These are phyloP conservation scores for Isabelozyma pseudorhagii DNA, from an alignment of 805 yeast species.

Conservation along the genomic window DNA sequence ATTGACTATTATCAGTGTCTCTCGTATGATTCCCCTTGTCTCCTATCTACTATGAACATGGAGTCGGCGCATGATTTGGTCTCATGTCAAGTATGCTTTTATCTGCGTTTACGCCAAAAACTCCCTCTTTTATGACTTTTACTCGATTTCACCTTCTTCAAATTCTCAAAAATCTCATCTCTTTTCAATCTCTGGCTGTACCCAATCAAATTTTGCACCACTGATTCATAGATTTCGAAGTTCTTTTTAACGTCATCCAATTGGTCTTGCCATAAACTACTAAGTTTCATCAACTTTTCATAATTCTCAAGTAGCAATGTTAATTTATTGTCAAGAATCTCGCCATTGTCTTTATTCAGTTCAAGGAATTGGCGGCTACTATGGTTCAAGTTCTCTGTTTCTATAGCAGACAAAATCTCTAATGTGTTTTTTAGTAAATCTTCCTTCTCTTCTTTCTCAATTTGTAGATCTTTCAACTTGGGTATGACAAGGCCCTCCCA, in stretches of 20 bases:
- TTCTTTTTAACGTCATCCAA: constrained; percentile 53
- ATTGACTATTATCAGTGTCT: no score
- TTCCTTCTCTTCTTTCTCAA: constrained; percentile 24
- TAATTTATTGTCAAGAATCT: constrained; percentile 32
- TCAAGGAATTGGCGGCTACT: constrained; percentile 24
- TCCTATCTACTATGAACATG: no score
- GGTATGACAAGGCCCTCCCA: constrained; percentile 39
- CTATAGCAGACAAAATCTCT: constrained; percentile 26
- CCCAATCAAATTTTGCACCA: constrained; percentile 86
- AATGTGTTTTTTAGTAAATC: constrained; percentile 21
- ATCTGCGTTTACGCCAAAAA: constrained; percentile 7
- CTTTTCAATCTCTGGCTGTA: constrained; percentile 80
- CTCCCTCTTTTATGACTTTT: constrained; percentile 6
- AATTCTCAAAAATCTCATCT: constrained; percentile 34
- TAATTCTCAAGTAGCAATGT: constrained; percentile 26
- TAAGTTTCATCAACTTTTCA: constrained; percentile 20
- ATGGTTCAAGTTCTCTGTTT: constrained; percentile 32
- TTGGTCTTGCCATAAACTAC: constrained; percentile 51
- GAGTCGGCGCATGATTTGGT: no score
- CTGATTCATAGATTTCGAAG: constrained; percentile 75
- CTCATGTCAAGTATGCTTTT: no score
- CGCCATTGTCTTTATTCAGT: constrained; percentile 8
- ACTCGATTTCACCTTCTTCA: constrained; percentile 24
- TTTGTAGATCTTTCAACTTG: constrained; percentile 25
- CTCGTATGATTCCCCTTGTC: no score